Evolutionary conservation across 2,329 filamentous ascomycete genomes (phyloP).

Genomic region (Xylaria sp.): DNA sequence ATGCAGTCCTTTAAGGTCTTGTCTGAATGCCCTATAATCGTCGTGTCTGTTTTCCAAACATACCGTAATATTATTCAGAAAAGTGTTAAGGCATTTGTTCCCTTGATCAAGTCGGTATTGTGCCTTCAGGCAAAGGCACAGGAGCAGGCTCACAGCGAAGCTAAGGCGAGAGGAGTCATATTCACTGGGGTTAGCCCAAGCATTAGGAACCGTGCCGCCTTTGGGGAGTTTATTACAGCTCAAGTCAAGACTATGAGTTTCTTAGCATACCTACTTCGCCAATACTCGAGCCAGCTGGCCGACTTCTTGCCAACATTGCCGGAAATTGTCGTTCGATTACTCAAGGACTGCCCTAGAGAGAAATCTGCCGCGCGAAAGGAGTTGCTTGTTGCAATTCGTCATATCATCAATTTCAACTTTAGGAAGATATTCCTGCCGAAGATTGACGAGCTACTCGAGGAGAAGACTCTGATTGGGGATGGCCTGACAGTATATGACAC

Average conservation of each 20-base stretch:
- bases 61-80: conserved; percentile 78
- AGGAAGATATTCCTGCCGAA: conserved; percentile 91
- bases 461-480: conserved; percentile 92
- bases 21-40: conserved; percentile 97
- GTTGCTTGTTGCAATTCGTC: conserved; percentile 90
- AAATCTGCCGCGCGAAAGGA: conserved; percentile 95
- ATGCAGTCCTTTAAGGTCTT: conserved; percentile 99
- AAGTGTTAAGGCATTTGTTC: conserved; percentile 92
- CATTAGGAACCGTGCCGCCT: conserved; percentile 91
- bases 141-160: conserved; percentile 87
- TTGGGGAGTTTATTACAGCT: conserved; percentile 96
- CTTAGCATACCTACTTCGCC: conserved; percentile 85
- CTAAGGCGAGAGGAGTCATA: conserved; percentile 76
- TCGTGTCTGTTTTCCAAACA: conserved; percentile 96
- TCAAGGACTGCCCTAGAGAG: conserved; percentile 93
- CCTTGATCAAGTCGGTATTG: conserved; percentile 89
- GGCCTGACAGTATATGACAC: conserved; percentile 96
- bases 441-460: conserved; percentile 93
- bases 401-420: conserved; percentile 99
- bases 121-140: conserved; percentile 90
- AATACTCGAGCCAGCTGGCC: conserved; percentile 83
- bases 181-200: conserved; percentile 93
- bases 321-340: conserved; percentile 84
- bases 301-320: conserved; percentile 89
- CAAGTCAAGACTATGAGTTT: conserved; percentile 99